These are phyloP conservation scores for Chaetothyriales sp. DNA, from an alignment of 2,329 filamentous ascomycete species.

Conservation along the genomic window DNA sequence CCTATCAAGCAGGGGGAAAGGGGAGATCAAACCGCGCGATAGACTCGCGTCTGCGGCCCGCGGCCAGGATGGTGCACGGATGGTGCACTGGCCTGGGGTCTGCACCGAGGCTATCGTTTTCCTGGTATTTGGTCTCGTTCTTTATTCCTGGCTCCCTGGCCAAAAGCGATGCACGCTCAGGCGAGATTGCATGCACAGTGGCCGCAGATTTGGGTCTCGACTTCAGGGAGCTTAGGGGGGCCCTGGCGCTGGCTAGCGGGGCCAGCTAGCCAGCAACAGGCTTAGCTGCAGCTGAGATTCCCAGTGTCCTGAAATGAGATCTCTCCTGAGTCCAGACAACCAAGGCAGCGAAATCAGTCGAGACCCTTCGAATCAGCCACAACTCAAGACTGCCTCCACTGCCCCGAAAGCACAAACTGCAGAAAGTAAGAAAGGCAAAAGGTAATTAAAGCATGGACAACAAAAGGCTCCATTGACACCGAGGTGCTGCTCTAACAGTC, in stretches of 20 bases:
- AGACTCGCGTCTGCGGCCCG: neutral
- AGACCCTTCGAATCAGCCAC: neutral
- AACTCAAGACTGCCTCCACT: neutral
- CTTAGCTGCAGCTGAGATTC: neutral
- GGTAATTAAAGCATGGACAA: neutral
- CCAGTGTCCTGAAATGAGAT: neutral
- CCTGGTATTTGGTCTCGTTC: neutral
- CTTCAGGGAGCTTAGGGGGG: neutral
- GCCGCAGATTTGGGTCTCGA: neutral
- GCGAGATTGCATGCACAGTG: neutral
- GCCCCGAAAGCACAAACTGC: neutral
- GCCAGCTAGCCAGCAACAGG: neutral
- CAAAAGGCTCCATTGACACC: neutral
- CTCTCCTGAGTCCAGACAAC: neutral
- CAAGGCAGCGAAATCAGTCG: neutral
- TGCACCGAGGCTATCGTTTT: neutral
- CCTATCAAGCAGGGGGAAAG: no score
- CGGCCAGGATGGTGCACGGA: neutral
- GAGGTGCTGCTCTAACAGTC: neutral
- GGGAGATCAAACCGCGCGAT: neutral
- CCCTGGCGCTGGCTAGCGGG: no score
- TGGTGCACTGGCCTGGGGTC: neutral
- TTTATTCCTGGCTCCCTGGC: neutral
- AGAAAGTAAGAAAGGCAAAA: neutral
- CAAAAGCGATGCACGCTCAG: neutral